These are phyloP conservation scores for Aureobasidium uvarum DNA, from an alignment of 2,329 filamentous ascomycete genomes.

Conservation along the genomic window DNA sequence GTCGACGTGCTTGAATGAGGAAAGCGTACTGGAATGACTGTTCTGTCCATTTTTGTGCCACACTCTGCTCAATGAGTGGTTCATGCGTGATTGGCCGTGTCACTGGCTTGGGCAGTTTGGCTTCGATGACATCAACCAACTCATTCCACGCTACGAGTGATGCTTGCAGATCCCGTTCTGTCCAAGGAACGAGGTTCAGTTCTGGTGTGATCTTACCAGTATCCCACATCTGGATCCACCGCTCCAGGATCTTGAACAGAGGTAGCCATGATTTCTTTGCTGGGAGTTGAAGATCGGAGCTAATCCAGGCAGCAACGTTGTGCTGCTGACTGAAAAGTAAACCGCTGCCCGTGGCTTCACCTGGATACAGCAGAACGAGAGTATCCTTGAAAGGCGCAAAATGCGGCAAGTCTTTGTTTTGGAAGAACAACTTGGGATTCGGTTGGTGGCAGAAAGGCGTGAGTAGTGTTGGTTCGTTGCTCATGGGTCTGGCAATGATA, in stretches of 20 bases:
- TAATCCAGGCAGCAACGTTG: neutral
- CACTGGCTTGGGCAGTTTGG: neutral
- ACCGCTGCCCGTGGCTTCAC: neutral
- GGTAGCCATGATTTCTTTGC: neutral
- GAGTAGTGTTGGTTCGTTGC: neutral
- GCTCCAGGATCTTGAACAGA: neutral
- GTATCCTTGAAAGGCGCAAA: neutral
- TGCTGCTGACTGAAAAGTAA: neutral
- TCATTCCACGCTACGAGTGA: neutral
- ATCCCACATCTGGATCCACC: neutral
- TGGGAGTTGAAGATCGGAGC: neutral
- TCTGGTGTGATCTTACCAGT: neutral
- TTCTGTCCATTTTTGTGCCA: neutral
- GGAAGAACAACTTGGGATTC: neutral
- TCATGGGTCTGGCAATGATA: neutral
- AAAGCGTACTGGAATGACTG: neutral
- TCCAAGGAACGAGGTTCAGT: neutral
- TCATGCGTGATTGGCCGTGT: neutral
- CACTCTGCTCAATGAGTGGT: neutral
- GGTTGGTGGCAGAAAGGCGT: neutral
- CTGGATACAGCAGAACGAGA: neutral
- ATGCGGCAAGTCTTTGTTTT: neutral
- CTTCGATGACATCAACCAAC: neutral
- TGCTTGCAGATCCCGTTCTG: neutral
- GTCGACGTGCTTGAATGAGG: neutral